Percentiles rank a stretch among this genome's conserved stretches.
phyloP scores from a whole-genome alignment of 805 yeast species.

The Ascoidea asiatica region DNA sequence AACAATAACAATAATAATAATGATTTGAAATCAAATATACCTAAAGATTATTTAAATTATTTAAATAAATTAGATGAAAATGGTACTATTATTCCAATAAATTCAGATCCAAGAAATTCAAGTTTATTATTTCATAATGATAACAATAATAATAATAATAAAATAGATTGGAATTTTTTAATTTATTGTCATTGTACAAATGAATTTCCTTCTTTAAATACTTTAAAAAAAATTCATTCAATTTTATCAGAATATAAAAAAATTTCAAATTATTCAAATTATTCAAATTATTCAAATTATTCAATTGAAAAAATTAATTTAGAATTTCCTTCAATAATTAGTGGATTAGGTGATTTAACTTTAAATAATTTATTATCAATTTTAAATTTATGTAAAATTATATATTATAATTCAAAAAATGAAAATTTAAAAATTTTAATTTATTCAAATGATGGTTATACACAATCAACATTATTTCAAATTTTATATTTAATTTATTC shows the following conservation, averaged over 20 bases:
- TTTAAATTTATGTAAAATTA: conserved; percentile 54
- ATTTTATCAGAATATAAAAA: no score
- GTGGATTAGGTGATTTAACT: conserved; percentile 65
- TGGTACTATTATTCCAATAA: background rate
- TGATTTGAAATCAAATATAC: background rate
- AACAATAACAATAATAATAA: background rate
- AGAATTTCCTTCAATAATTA: conserved; percentile 46
- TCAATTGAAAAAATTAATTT: no score
- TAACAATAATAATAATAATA: background rate
- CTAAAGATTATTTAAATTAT: background rate
- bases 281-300: no score
- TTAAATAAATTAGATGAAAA: background rate
- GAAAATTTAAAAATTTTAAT: conserved; percentile 40
- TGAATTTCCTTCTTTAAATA: background rate
- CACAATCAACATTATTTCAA: conserved; percentile 72
- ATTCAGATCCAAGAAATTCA: background rate
- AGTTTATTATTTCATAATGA: no score
- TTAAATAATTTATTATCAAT: conserved; percentile 51
- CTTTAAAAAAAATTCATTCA: background rate
- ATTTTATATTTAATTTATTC: conserved; percentile 55
- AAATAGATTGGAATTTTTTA: background rate
- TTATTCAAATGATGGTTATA: conserved; percentile 84
- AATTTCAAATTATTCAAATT: no score
- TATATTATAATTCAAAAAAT: conserved; percentile 28
- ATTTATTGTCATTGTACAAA: background rate